Conservation (phyloP, 345 rosid genomes). For the Theobroma cacao region DNA sequence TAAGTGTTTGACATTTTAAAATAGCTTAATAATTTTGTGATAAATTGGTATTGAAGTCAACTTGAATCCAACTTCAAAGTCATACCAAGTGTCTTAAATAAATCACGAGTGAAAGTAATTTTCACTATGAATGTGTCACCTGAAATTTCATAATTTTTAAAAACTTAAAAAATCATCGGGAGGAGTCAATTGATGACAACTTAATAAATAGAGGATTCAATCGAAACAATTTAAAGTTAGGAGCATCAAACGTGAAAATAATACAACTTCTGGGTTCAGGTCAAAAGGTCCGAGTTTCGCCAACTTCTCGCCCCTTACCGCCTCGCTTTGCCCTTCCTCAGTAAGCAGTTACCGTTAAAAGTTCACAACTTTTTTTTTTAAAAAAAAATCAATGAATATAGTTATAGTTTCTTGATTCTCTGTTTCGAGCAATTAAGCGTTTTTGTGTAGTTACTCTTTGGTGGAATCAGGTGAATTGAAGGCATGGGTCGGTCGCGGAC, state of each 20-base stretch:
- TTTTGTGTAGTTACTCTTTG: neutral
- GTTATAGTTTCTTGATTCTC: neutral
- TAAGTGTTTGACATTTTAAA: no score
- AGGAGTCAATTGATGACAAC: no score
- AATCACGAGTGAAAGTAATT: no score
- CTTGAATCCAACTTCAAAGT: no score
- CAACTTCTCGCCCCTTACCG: neutral
- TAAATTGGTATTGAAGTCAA: no score
- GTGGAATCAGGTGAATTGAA: constrained; percentile 24
- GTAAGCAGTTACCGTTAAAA: neutral
- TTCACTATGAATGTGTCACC: no score
- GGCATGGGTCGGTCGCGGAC: constrained; percentile 51
- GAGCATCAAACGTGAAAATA: neutral
- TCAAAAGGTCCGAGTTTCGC: neutral
- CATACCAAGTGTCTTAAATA: no score
- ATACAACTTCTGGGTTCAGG: neutral
- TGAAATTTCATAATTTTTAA: no score
- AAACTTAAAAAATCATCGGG: no score
- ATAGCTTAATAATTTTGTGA: no score
- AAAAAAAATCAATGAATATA: neutral
- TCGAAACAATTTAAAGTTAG: neutral
- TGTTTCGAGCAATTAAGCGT: neutral
- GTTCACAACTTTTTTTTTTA: no score
- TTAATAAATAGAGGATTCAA: neutral
- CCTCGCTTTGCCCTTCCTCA: neutral